Percentiles rank a stretch among this genome's conserved stretches.
These are phyloP conservation scores for Marasmius fiardii DNA, from an alignment of 1,284 basidiomycete genomes.

Conservation along the genomic window DNA sequence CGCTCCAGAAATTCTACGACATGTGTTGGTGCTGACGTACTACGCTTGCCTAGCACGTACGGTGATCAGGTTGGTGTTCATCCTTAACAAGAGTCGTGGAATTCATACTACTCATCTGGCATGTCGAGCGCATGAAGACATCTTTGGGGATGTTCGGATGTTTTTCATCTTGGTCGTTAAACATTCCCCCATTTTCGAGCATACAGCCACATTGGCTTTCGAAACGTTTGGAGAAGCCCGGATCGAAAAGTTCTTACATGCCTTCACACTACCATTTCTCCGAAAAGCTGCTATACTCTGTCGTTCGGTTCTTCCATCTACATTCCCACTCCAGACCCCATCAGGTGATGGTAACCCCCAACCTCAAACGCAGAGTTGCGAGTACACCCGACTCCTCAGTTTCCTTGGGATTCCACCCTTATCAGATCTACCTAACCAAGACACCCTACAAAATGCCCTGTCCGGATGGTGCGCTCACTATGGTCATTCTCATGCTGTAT, in stretches of 20 bases:
- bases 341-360: conserved; percentile 25
- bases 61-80: conserved; percentile 78
- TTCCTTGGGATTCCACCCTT: conserved; percentile 79
- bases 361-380: conserved; percentile 40
- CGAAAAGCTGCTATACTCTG: conserved; percentile 87
- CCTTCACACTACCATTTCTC: conserved; percentile 93
- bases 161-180: conserved; percentile 83
- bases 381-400: conserved; percentile 79
- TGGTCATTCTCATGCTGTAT: conserved; percentile 68
- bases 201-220: conserved; percentile 72
- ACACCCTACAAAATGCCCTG: conserved; percentile 78
- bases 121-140: conserved; percentile 51
- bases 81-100: conserved; percentile 68
- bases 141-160: conserved; percentile 80
- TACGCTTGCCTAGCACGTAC: conserved; percentile 86
- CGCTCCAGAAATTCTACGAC: conserved; percentile 82
- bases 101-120: conserved; percentile 41
- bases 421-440: conserved; percentile 72
- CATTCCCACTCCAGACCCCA: conserved; percentile 50
- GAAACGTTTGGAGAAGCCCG: conserved; percentile 75
- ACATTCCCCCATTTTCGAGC: conserved; percentile 77
- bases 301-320: conserved; percentile 66
- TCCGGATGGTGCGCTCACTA: conserved; percentile 85
- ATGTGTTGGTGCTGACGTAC: conserved; percentile 83
- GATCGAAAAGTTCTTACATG: conserved; percentile 86